phyloP scores from a whole-genome alignment of 116 monocot species.

The Zostera marina region DNA sequence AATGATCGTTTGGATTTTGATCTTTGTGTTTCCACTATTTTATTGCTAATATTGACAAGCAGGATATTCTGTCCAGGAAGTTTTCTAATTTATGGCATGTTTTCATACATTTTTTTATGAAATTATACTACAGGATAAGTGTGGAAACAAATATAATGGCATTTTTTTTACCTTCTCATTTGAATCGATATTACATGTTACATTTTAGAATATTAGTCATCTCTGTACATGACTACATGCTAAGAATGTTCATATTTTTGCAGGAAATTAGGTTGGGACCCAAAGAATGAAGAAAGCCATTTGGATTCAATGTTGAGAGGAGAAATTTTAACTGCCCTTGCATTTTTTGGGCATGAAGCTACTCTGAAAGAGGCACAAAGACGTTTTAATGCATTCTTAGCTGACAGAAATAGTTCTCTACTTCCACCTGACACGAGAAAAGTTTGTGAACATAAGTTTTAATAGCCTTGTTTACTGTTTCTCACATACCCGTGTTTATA shows the following conservation, averaged over 20 bases:
- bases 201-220: too few species aligned
- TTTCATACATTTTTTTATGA: too few species aligned
- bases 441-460: constrained; percentile 11
- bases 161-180: too few species aligned
- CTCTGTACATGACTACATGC: too few species aligned
- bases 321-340: constrained; percentile 66
- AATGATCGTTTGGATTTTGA: too few species aligned
- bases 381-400: constrained; percentile 49
- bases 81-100: too few species aligned
- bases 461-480: not conserved
- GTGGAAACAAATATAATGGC: too few species aligned
- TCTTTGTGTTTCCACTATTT: too few species aligned
- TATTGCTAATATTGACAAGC: too few species aligned
- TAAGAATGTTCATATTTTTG: not conserved
- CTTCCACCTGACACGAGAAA: constrained; percentile 87
- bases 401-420: constrained; percentile 53
- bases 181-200: too few species aligned
- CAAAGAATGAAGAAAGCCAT: constrained; percentile 61
- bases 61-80: too few species aligned
- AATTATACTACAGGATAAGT: too few species aligned
- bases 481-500: not conserved
- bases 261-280: constrained; percentile 89
- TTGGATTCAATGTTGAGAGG: constrained; percentile 81
- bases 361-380: constrained; percentile 55
- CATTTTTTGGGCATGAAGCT: constrained; percentile 52